Evolutionary conservation across 495 filamentous ascomycete species (phyloP), one percentile per base, ranked within the genome.

Genomic region (Hypoxylon crocopeplum): DNA sequence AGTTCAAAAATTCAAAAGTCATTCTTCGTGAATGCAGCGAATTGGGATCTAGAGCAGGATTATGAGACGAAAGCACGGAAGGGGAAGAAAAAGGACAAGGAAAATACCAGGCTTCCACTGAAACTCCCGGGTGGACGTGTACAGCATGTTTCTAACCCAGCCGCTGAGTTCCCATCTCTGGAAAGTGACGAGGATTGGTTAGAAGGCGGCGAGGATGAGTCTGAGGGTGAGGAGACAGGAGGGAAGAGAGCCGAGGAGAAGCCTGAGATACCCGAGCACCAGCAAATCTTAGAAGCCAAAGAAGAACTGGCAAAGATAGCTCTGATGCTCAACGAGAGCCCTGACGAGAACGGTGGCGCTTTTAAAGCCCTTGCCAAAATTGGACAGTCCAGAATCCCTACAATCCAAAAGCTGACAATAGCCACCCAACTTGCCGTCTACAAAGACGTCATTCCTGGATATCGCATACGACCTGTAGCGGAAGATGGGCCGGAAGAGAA

Each of bases 381-480:
- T 64, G 88, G 85, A 27, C 79, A 87, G 36, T 87, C 86, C 1
- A 68, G 77, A 6, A 87, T 92, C 54, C 69, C 82, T 25, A 86
- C 88, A 5, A 86, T 98, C 64, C 86, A 88, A 75, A 94, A 91
- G 67, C 78, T 98, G 45, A 89, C 87, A 17, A 72, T 98, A 20
- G 90, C 85, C 12, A 88, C 92, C 15, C 92, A 96, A 72, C 79
- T 93, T 68, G 86, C 93, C 5, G 82, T 97, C n/a, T 98, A 91
- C 74, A 95, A 92, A 69, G 93, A 98, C 76, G 81, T 97, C 34
- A 97, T 98, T 39, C 94, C 94, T 0, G 94, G 93, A 5, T 98
- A 98, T 64, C 82, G 94, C 29, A 98, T 98, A 72, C 87, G 94
- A 15, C 91, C 92, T 15, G 72, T 89, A 5, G 79, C 79, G 2